phyloP scores from a whole-genome alignment of 2,329 filamentous ascomycete genomes.

The Verticillium dahliae region DNA sequence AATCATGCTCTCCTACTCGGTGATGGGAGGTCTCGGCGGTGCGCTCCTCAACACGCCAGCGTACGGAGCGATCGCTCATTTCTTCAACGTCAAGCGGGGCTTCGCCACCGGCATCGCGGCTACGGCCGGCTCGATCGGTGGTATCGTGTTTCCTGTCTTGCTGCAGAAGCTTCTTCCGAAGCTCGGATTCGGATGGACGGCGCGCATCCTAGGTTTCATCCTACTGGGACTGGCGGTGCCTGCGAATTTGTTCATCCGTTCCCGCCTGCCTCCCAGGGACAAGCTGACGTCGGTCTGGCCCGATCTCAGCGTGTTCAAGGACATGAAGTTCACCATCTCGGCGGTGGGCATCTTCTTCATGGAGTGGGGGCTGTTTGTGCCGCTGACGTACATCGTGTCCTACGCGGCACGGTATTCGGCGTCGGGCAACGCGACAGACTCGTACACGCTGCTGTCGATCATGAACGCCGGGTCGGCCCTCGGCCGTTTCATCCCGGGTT shows the following conservation, averaged over 20 bases:
- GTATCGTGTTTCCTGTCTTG: slow-evolving; percentile 54
- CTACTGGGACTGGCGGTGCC: slow-evolving; percentile 39
- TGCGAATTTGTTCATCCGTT: slow-evolving; percentile 40
- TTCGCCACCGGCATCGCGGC: slow-evolving; percentile 78
- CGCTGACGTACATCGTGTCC: slow-evolving; percentile 69
- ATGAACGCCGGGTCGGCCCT: slow-evolving; percentile 74
- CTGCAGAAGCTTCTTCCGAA: slow-evolving; percentile 37
- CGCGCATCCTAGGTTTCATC: slow-evolving; percentile 43
- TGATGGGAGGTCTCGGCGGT: slow-evolving; percentile 66
- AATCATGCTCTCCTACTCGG: slow-evolving; percentile 70
- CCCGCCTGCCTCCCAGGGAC: slow-evolving; percentile 45
- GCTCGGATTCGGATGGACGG: slow-evolving; percentile 42
- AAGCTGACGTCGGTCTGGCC: slow-evolving; percentile 41
- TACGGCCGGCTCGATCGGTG: slow-evolving; percentile 63
- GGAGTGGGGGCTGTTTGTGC: slow-evolving; percentile 66
- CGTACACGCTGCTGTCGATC: slow-evolving; percentile 72
- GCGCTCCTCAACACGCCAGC: slow-evolving; percentile 74
- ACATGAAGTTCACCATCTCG: slow-evolving; percentile 53
- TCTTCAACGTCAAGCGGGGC: slow-evolving; percentile 67
- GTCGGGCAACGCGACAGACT: slow-evolving; percentile 51
- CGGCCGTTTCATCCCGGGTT: slow-evolving; percentile 69
- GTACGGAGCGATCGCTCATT: slow-evolving; percentile 70
- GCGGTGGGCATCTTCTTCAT: slow-evolving; percentile 61
- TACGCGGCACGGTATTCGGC: slow-evolving; percentile 62
- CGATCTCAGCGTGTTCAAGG: slow-evolving; percentile 55